Evolutionary conservation across 345 rosid species (phyloP), one percentile per base, ranked within the genome.

Genomic region (Eucalyptus sp.): DNA sequence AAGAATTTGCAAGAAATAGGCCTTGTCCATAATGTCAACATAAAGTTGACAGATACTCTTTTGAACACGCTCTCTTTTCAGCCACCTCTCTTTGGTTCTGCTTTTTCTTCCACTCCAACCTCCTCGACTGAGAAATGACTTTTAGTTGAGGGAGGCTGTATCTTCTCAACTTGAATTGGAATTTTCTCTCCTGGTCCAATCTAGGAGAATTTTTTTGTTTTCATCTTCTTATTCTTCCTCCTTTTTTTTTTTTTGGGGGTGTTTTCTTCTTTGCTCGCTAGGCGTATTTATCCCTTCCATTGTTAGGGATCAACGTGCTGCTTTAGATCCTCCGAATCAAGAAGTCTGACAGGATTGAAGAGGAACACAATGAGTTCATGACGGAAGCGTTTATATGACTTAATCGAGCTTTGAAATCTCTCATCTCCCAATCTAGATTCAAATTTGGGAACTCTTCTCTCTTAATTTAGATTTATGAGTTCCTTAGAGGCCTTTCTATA

Each of bases 221-320:
- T 62, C 8, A 62, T 29, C 4, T 29, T 27, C 0, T 0, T 6
- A 1, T 24, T 41, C 41, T 41, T 41, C 41, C 1, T 41, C 41
- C 5, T 41, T 41, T 41, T 41, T 41, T 41, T 41, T 41, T 41
- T 41, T 41, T 41, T 1, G 5, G 41, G 41, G 41, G 41, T 41
- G 41, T 41, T 41, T 41, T 41, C 41, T 41, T 41, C 41, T 41
- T 41, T 41, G 41, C 37, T n/a, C 5, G 10, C 76, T 64, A 4
- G 76, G 37, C 6, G 2, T n/a, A 64, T 29, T 64, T 64, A 29
- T 31, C 0, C 3, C 76, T 64, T 12, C 68, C 8, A 62, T 62
- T 31, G 9, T 64, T n/a, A 14, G 37, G 18, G 4, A 64, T 31
- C 33, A 14, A 64, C 10, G 1, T 15, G 18, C 2, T 14, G 3